Conservation (phyloP, 2,329 filamentous ascomycete species). For the Keithomyces neogunnii region DNA sequence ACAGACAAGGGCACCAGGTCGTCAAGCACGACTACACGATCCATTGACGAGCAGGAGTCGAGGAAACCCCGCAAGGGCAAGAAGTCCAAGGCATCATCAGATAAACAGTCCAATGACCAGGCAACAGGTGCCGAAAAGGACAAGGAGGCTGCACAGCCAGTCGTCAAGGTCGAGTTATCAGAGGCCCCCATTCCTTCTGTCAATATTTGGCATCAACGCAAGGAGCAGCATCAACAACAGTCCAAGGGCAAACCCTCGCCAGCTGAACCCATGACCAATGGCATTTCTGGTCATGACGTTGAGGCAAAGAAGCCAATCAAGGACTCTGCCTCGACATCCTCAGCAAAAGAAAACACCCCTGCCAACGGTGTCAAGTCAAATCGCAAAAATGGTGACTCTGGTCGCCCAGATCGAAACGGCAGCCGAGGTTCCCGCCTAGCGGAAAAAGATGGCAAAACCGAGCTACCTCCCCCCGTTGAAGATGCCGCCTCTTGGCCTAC, state of each 20-base stretch:
- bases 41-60: slow-evolving; percentile 50
- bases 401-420: slow-evolving; percentile 32
- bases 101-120: slow-evolving; percentile 39
- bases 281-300: slow-evolving; percentile 17
- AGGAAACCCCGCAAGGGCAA: slow-evolving; percentile 49
- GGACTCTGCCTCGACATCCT: slow-evolving; percentile 10
- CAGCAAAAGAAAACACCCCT: slow-evolving; percentile 15
- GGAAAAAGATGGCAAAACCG: slow-evolving; percentile 31
- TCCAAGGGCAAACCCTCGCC: slow-evolving; percentile 38
- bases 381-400: slow-evolving; percentile 33
- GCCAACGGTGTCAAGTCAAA: slow-evolving; percentile 32
- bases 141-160: slow-evolving; percentile 32
- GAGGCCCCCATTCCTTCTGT: slow-evolving; percentile 77
- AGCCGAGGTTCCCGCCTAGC: slow-evolving; percentile 37
- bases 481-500: slow-evolving; percentile 86
- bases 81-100: slow-evolving; percentile 40
- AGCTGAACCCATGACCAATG: slow-evolving; percentile 30
- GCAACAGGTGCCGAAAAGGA: slow-evolving; percentile 48
- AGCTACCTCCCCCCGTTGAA: slow-evolving; percentile 53
- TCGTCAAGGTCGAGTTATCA: slow-evolving; percentile 57
- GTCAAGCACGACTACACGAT: slow-evolving; percentile 55
- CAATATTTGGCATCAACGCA: slow-evolving; percentile 81
- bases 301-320: slow-evolving; percentile 35
- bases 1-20: slow-evolving; percentile 45
- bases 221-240: slow-evolving; percentile 45